Evolutionary conservation across 306 rosid species (phyloP), one percentile per base, ranked within the genome.

Genomic region (Luffa acutangula): DNA sequence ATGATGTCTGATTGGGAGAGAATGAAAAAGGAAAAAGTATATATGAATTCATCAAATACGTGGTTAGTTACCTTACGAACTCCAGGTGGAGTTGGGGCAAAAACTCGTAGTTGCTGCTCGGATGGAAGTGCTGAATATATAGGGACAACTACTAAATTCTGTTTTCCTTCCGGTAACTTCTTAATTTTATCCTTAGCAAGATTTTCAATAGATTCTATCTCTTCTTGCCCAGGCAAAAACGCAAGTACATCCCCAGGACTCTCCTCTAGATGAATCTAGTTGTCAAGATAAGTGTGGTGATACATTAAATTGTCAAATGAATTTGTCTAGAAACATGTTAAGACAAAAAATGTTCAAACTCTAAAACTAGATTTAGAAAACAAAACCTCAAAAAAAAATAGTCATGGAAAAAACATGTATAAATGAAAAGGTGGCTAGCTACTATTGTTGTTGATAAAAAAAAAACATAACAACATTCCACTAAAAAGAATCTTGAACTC

Each of bases 61-160:
- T 21, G 77, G 56, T 33, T 52, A 54, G 39, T 41, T 85, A 92
- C 97, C 98, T 94, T 92, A 49, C 97, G 93, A 82, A 81, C 87
- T 72, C 97, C 97, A 58, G 88, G 69, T 80, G 94, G 91, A 80
- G 94, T 86, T 43, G 96, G 96, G 58, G 90, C 79, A 85, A 94
- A 94, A 79, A 78, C 98, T 78, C 84, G 88, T 90, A 89, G 81
- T 78, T 94, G 97, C 86, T 92, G 90, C 77, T 92, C 98, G 63
- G 98, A 88, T 33, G 97, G 96, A 89, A 94, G 97, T 79, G 98
- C 91, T 49, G 96, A 91, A 87, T 86, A 94, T 83, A 94, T 90
- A 42, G 97, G 90, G 64, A 87, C 82, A 36, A 82, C 72, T 18
- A 79, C 78, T 80, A 90, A 88, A 77, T 85, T 94, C 83, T 80